Percentiles rank a stretch among this genome's conserved stretches.
Evolutionary conservation across 2,329 filamentous ascomycete genomes (phyloP).

Genomic region (Diaporthe sp.): DNA sequence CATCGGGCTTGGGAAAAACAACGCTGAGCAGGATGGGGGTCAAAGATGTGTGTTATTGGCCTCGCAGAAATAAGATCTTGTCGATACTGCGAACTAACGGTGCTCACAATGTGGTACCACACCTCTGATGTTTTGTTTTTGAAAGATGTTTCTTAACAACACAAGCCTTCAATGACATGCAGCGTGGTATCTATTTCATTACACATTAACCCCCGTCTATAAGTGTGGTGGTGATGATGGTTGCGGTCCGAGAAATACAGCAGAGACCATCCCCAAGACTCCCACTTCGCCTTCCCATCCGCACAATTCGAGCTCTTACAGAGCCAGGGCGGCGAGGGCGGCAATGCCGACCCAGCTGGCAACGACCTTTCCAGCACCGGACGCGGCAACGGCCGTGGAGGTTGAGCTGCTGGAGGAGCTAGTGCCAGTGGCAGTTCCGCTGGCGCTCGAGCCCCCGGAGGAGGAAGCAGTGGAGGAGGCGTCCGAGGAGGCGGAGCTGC

Average conservation of each 20-base stretch:
- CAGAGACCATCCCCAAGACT: not conserved
- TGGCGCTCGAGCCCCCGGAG: not conserved
- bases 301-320: conserved; percentile 9
- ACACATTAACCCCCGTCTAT: conserved; percentile 30
- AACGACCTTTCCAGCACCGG: conserved; percentile 32
- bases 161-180: conserved; percentile 16
- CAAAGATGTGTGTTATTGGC: conserved; percentile 24
- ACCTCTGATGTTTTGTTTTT: not conserved
- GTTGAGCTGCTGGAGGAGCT: conserved; percentile 4
- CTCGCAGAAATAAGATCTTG: conserved; percentile 24
- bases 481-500: conserved; percentile 1
- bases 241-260: not conserved
- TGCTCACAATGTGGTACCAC: conserved; percentile 16
- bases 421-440: not conserved
- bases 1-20: not conserved
- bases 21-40: not conserved
- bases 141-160: not conserved
- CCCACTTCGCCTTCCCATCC: not conserved
- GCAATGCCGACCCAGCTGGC: conserved; percentile 31
- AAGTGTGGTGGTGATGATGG: not conserved
- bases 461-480: not conserved
- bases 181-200: conserved; percentile 29
- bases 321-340: conserved; percentile 32
- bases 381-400: conserved; percentile 21
- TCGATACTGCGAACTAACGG: conserved; percentile 16